phyloP scores from a whole-genome alignment of 805 yeast genomes.

The Ogataea nitratoaversa region DNA sequence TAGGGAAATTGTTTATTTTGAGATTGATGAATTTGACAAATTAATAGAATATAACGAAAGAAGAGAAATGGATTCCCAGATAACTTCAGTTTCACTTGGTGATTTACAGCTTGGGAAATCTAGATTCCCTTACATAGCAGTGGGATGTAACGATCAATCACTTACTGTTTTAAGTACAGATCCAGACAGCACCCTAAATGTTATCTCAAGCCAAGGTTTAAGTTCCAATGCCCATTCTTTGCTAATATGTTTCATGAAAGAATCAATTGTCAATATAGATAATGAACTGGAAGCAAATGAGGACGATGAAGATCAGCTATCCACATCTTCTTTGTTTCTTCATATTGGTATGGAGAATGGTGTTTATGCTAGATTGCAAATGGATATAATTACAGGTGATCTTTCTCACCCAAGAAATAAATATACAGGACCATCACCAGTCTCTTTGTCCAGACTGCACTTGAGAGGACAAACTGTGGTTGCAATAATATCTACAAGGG shows the following conservation, averaged over 20 bases:
- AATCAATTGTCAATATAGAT: conserved; percentile 3
- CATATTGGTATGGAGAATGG: conserved; percentile 88
- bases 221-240: conserved; percentile 36
- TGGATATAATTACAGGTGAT: conserved; percentile 60
- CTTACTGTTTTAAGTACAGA: conserved; percentile 64
- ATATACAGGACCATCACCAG: conserved; percentile 69
- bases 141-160: conserved; percentile 69
- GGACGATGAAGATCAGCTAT: conserved; percentile 6
- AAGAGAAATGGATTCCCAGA: conserved; percentile 47
- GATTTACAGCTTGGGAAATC: conserved; percentile 43
- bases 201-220: conserved; percentile 61
- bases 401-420: conserved; percentile 60
- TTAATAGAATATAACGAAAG: conserved; percentile 68
- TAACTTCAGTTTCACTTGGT: conserved; percentile 48
- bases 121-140: conserved; percentile 55
- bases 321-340: conserved; percentile 32
- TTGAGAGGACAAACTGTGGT: conserved; percentile 32
- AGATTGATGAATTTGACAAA: conserved; percentile 59
- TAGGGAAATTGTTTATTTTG: conserved; percentile 77
- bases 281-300: conserved; percentile 11
- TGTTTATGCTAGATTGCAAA: conserved; percentile 58
- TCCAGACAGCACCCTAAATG: conserved; percentile 54
- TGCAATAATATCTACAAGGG: conserved; percentile 47
- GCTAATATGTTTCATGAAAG: conserved; percentile 28
- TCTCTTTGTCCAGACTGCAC: conserved; percentile 40